Conservation (phyloP, 2,329 filamentous ascomycete genomes). For the Emmonsiellopsis sp. region DNA sequence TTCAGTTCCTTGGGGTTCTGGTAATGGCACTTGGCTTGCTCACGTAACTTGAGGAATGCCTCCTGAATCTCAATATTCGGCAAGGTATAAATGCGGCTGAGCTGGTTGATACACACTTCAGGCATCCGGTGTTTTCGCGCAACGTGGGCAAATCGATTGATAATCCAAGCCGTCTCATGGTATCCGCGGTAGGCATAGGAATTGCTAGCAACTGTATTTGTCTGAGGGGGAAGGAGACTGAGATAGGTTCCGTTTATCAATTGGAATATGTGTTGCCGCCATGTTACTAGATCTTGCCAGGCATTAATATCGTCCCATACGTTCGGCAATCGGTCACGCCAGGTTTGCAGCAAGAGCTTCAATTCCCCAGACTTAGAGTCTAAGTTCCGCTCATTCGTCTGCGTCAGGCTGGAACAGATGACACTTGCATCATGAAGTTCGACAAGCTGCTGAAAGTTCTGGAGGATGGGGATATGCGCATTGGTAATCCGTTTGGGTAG, state of each 20-base stretch:
- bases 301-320: slow-evolving; percentile 99
- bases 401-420: slow-evolving; percentile 82
- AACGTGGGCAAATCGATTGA: slow-evolving; percentile 96
- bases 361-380: slow-evolving; percentile 93
- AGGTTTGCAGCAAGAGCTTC: slow-evolving; percentile 85
- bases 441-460: slow-evolving; percentile 96
- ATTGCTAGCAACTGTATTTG: slow-evolving; percentile 74
- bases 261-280: slow-evolving; percentile 97
- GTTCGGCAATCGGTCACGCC: slow-evolving; percentile 91
- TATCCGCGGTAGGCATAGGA: slow-evolving; percentile 96
- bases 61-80: slow-evolving; percentile 99
- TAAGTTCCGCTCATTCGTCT: slow-evolving; percentile 74
- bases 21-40: slow-evolving; percentile 98
- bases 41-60: slow-evolving; percentile 93
- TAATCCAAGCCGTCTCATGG: slow-evolving; percentile 99
- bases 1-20: slow-evolving; percentile 89
- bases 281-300: slow-evolving; percentile 99
- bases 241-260: slow-evolving; percentile 94
- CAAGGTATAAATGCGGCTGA: slow-evolving; percentile 95
- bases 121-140: slow-evolving; percentile 93
- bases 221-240: slow-evolving; percentile 67
- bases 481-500: slow-evolving; percentile 89
- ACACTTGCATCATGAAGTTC: slow-evolving; percentile 96
- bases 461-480: slow-evolving; percentile 85
- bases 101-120: slow-evolving; percentile 93